Evolutionary conservation across 805 yeast genomes (phyloP).

Genomic region (Barnettozyma californica): DNA sequence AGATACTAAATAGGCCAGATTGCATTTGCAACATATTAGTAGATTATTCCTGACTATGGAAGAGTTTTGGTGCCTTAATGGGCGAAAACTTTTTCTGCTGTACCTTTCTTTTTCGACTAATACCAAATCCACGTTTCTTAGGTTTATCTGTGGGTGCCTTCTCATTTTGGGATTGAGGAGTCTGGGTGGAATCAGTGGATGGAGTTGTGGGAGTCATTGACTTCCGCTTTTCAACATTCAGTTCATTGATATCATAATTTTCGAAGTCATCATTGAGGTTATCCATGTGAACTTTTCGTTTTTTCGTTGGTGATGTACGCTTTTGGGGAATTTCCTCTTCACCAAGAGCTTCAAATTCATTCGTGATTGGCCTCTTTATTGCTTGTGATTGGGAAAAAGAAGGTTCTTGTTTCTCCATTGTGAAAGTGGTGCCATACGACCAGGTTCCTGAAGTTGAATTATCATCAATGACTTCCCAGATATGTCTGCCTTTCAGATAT

Average conservation of each 20-base stretch:
- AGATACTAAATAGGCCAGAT: not conserved
- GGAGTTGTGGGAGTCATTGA: not conserved
- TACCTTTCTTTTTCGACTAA: constrained; percentile 21
- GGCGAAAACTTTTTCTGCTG: constrained; percentile 18
- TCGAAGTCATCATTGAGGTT: constrained; percentile 14
- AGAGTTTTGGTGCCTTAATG: constrained; percentile 21
- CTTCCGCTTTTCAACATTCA: not conserved
- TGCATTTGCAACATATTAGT: not conserved
- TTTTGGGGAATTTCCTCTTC: constrained; percentile 1
- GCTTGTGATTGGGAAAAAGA: not conserved
- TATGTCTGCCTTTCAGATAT: constrained; percentile 12
- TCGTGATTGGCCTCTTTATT: not conserved
- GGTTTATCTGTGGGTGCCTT: constrained; percentile 5
- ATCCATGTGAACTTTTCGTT: constrained; percentile 12
- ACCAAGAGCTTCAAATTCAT: not conserved
- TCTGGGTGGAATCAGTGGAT: not conserved
- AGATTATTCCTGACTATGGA: constrained; percentile 11
- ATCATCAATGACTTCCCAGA: constrained; percentile 19
- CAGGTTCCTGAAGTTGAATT: constrained; percentile 9
- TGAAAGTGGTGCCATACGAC: constrained; percentile 16
- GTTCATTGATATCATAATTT: constrained; percentile 12
- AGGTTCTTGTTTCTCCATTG: constrained; percentile 3
- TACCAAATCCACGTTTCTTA: constrained; percentile 19
- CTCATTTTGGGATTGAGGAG: not conserved
- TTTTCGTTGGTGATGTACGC: constrained; percentile 8